Evolutionary conservation across 768 basidiomycete species (phyloP).

Genomic region (Collybia mongolica): DNA sequence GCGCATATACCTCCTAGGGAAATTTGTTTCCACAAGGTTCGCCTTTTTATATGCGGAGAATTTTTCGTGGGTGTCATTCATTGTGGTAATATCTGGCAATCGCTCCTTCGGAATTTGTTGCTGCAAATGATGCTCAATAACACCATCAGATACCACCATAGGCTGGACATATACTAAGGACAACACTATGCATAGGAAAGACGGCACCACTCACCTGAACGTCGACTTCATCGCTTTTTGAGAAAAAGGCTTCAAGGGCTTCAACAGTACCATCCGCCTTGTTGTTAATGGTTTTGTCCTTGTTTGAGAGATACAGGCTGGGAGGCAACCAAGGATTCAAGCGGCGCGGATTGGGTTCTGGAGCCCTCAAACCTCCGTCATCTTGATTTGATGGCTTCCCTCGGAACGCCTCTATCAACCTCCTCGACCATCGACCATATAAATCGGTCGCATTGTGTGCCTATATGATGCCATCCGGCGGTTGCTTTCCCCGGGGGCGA

Average conservation of each 20-base stretch:
- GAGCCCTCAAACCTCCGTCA: too few relatives aligned
- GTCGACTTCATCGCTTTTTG: background rate
- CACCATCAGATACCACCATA: too few relatives aligned
- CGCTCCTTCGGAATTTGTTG: conserved; percentile 17
- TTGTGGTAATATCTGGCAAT: conserved; percentile 20
- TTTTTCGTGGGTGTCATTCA: conserved; percentile 15
- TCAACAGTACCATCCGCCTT: background rate
- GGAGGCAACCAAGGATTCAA: background rate
- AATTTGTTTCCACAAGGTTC: too few relatives aligned
- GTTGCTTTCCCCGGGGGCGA: background rate
- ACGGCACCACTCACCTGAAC: background rate
- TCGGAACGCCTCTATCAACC: too few relatives aligned
- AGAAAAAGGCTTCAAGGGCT: too few relatives aligned
- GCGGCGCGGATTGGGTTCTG: background rate
- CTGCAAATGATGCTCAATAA: background rate
- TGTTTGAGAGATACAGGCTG: too few relatives aligned
- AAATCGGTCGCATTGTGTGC: background rate
- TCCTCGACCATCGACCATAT: background rate
- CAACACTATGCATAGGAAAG: background rate
- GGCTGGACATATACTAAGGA: too few relatives aligned
- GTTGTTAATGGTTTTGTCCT: background rate
- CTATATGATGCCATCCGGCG: background rate
- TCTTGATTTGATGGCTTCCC: too few relatives aligned
- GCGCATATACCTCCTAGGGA: too few relatives aligned
- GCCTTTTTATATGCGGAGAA: too few relatives aligned